Evolutionary conservation across 805 yeast genomes (phyloP).

Genomic region (Spencermartinsiella europaea): DNA sequence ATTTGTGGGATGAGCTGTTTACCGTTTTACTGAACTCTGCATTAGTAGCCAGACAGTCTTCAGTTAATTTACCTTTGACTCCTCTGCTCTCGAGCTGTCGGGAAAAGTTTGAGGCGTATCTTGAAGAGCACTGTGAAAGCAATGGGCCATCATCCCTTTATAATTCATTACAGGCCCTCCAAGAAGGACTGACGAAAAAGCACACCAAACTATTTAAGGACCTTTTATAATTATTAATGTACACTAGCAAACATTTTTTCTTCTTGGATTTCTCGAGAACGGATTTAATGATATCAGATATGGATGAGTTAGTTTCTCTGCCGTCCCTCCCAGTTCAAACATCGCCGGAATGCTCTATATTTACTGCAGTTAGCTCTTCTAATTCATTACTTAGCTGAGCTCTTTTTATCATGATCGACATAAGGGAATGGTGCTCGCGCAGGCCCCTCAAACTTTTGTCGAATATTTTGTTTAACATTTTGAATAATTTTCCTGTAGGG

Average conservation of each 20-base stretch:
- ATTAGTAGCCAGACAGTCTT: conserved; percentile 11
- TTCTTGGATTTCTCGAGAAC: background rate
- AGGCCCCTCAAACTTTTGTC: conserved; percentile 7
- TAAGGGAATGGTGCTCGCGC: conserved; percentile 16
- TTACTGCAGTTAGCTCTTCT: too few species aligned
- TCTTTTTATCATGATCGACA: background rate
- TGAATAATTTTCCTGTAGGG: conserved; percentile 9
- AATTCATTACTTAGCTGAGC: too few species aligned
- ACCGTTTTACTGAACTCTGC: conserved; percentile 58
- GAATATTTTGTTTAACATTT: background rate
- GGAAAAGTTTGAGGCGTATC: conserved; percentile 39
- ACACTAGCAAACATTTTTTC: background rate
- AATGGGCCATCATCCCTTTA: conserved; percentile 20
- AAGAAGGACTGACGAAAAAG: conserved; percentile 1
- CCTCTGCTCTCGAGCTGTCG: conserved; percentile 35
- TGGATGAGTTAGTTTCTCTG: too few species aligned
- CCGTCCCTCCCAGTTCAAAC: too few species aligned
- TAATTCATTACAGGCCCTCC: conserved; percentile 18
- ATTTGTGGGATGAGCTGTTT: conserved; percentile 66
- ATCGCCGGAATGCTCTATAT: too few species aligned
- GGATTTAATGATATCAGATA: too few species aligned
- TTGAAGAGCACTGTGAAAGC: conserved; percentile 28
- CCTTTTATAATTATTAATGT: background rate
- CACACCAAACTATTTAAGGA: background rate
- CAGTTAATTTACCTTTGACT: conserved; percentile 38